Evolutionary conservation across 352 stramenopile genomes (phyloP).

Genomic region (Saprolegnia parasitica): DNA sequence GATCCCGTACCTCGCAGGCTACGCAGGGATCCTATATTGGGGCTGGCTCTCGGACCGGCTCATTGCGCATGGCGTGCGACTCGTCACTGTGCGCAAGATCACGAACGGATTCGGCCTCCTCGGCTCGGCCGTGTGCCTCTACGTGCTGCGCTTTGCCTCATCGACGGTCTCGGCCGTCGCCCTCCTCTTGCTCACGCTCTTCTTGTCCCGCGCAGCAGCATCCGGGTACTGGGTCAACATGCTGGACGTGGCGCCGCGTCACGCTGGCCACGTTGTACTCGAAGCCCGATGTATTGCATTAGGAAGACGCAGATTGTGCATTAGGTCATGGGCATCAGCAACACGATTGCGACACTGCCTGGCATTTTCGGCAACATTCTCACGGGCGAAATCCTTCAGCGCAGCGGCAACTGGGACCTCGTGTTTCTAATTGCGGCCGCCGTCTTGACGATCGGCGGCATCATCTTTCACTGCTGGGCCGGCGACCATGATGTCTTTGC

Average conservation of each 20-base stretch:
- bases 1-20: constrained; percentile 75
- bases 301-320: background rate
- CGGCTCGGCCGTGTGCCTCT: constrained; percentile 65
- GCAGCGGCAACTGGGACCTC: constrained; percentile 69
- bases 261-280: constrained; percentile 52
- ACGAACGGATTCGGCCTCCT: constrained; percentile 78
- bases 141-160: constrained; percentile 60
- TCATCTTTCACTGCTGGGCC: constrained; percentile 70
- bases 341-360: constrained; percentile 79
- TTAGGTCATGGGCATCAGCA: constrained; percentile 79
- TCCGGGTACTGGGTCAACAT: constrained; percentile 88
- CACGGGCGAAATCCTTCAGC: constrained; percentile 70
- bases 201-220: constrained; percentile 66
- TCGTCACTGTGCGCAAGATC: constrained; percentile 67
- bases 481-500: constrained; percentile 41
- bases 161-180: constrained; percentile 46
- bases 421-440: constrained; percentile 75
- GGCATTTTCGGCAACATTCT: constrained; percentile 83
- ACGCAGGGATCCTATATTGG: constrained; percentile 66
- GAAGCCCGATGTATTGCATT: background rate
- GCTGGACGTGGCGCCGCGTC: constrained; percentile 77
- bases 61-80: constrained; percentile 55
- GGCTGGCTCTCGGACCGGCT: constrained; percentile 60
- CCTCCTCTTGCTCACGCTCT: constrained; percentile 71
- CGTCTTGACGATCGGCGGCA: constrained; percentile 61